These are phyloP conservation scores for Fistulifera solaris DNA, from an alignment of 108 stramenopile genomes.

Conservation along the genomic window DNA sequence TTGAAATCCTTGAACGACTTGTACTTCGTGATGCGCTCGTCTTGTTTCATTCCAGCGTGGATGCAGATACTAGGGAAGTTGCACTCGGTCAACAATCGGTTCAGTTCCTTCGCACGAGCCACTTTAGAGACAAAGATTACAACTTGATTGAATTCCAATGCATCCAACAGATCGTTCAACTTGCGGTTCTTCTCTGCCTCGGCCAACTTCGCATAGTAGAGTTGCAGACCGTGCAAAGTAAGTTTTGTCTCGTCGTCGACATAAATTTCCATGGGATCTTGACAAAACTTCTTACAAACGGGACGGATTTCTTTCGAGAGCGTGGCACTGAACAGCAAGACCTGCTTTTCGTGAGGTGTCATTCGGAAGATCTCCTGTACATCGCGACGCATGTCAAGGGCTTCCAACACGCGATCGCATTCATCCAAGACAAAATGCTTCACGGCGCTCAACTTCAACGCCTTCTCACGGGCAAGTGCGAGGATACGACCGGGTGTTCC, in stretches of 20 bases:
- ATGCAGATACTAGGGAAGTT: constrained; percentile 99
- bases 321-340: constrained; percentile 99
- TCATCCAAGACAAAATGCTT: constrained; percentile 99
- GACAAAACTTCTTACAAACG: constrained; percentile 98
- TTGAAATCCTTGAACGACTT: constrained; percentile 98
- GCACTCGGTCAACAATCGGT: constrained; percentile 93
- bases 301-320: constrained; percentile 96
- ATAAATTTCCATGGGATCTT: constrained; percentile 98
- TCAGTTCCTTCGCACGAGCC: constrained; percentile 88
- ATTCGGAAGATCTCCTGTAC: constrained; percentile 98
- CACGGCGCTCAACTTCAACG: constrained; percentile 87
- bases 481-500: constrained; percentile 96
- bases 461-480: constrained; percentile 86
- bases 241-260: constrained; percentile 99
- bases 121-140: constrained; percentile 99
- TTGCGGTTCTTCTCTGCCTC: constrained; percentile 99
- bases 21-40: constrained; percentile 94
- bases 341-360: constrained; percentile 99
- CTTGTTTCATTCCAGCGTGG: constrained; percentile 93
- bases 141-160: constrained; percentile 99
- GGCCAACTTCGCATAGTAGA: constrained; percentile 95
- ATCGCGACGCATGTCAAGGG: constrained; percentile 96
- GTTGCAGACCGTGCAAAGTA: constrained; percentile 98
- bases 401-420: constrained; percentile 96
- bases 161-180: constrained; percentile 96